phyloP scores from a whole-genome alignment of 2,329 filamentous ascomycete species.

The Chrysoporthe cubensis region DNA sequence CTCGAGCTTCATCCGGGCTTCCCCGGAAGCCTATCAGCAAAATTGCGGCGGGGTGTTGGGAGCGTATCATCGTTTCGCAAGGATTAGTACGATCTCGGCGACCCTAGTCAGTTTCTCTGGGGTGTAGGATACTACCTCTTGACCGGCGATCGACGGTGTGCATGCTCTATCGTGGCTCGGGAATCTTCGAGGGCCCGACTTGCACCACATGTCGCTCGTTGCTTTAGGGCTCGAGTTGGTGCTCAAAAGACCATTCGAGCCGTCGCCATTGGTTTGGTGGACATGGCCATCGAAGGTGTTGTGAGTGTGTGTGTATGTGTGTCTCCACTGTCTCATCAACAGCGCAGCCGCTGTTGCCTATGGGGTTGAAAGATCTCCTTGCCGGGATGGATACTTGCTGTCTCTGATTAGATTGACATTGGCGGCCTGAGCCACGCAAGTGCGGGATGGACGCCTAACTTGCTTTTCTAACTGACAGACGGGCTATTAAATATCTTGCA shows the following conservation, averaged over 20 bases:
- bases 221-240: neutral
- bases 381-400: neutral
- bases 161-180: neutral
- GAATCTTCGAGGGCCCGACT: neutral
- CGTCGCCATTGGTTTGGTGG: neutral
- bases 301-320: neutral
- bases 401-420: slow-evolving; percentile 10
- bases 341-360: slow-evolving; percentile 3
- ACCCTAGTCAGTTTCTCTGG: neutral
- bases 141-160: neutral
- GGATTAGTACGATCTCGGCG: neutral
- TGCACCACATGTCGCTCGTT: slow-evolving; percentile 16
- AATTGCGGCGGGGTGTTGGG: neutral
- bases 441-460: neutral
- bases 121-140: neutral
- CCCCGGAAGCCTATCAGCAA: neutral
- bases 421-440: neutral
- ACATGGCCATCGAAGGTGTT: neutral
- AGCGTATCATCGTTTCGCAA: neutral
- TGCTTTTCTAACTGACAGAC: neutral
- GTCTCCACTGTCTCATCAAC: slow-evolving; percentile 12
- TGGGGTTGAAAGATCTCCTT: neutral
- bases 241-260: neutral
- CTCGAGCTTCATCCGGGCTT: neutral
- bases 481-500: slow-evolving; percentile 1